Conservation (phyloP, 2,329 filamentous ascomycete species). For the Paramyrothecium sp. region DNA sequence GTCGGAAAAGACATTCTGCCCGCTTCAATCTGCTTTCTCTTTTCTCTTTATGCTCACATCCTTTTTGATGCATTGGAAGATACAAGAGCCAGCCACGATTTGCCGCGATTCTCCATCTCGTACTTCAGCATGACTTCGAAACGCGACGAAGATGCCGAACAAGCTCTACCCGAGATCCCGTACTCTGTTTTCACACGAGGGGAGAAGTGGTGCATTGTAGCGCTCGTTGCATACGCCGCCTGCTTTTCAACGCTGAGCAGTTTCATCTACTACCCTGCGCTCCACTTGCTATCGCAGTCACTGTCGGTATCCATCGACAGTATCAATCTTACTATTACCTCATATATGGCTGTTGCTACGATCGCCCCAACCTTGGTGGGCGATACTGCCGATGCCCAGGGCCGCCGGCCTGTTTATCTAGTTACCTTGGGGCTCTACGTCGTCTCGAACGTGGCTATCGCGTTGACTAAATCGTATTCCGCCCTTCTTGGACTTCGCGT, state of each 20-base stretch:
- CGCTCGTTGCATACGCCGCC: slow-evolving; percentile 1
- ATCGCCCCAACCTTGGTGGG: slow-evolving; percentile 5
- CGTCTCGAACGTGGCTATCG: slow-evolving; percentile 7
- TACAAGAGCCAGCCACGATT: too few species aligned
- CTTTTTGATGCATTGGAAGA: too few species aligned
- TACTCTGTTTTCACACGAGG: slow-evolving; percentile 3
- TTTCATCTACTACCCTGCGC: slow-evolving; percentile 9
- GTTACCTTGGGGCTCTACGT: slow-evolving; percentile 1
- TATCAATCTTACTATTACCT: slow-evolving; percentile 10
- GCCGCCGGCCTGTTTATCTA: slow-evolving; percentile 5
- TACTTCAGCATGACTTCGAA: not conserved
- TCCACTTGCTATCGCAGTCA: not conserved
- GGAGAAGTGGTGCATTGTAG: slow-evolving; percentile 6
- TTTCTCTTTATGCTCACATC: too few species aligned
- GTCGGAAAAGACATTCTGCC: too few species aligned
- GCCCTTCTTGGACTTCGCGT: slow-evolving; percentile 4
- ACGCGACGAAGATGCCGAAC: not conserved
- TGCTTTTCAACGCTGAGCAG: slow-evolving; percentile 11
- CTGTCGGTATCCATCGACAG: slow-evolving; percentile 3
- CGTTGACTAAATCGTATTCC: slow-evolving; percentile 1
- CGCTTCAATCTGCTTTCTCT: too few species aligned
- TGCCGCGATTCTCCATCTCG: too few species aligned
- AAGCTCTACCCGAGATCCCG: not conserved
- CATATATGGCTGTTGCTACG: slow-evolving; percentile 6
- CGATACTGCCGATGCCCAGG: slow-evolving; percentile 3